Conservation (phyloP, 2,329 filamentous ascomycete genomes). For the Ceratocystis albifundus region DNA sequence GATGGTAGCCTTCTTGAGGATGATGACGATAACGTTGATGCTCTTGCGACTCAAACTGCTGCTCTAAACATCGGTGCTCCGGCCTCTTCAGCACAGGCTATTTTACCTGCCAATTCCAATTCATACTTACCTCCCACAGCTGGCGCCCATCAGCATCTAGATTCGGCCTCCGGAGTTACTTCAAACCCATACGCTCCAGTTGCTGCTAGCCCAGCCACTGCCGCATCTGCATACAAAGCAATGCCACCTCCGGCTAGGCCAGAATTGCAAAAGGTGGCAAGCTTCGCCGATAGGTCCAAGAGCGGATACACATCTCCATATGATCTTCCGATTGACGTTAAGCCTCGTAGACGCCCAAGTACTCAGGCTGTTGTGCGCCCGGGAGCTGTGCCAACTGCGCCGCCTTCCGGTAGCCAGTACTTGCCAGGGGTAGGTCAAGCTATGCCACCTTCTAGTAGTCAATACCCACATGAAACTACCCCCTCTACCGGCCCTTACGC, state of each 20-base stretch:
- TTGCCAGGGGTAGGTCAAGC: background rate
- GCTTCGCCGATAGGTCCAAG: constrained; percentile 82
- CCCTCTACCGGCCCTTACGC: constrained; percentile 26
- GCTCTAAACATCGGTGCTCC: constrained; percentile 4
- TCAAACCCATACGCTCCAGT: constrained; percentile 23
- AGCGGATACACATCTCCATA: constrained; percentile 90
- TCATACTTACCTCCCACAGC: background rate
- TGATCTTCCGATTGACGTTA: constrained; percentile 80
- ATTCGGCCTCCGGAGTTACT: constrained; percentile 6
- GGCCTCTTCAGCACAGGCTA: constrained; percentile 24
- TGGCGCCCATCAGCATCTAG: background rate
- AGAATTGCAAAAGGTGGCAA: constrained; percentile 53
- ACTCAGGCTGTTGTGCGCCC: constrained; percentile 35
- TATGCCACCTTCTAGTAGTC: constrained; percentile 25
- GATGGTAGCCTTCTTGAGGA: constrained; percentile 72
- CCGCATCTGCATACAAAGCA: constrained; percentile 31
- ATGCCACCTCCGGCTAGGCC: constrained; percentile 33
- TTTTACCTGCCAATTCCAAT: background rate
- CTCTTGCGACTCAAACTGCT: constrained; percentile 15
- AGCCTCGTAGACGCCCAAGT: constrained; percentile 54
- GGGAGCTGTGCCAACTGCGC: background rate
- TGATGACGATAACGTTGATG: constrained; percentile 32
- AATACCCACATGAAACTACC: constrained; percentile 24
- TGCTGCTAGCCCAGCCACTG: constrained; percentile 24
- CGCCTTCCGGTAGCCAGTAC: constrained; percentile 26